Evolutionary conservation across 2,329 filamentous ascomycete species (phyloP), one percentile per base, ranked within the genome.

Genomic region (Colletotrichum trifolii): DNA sequence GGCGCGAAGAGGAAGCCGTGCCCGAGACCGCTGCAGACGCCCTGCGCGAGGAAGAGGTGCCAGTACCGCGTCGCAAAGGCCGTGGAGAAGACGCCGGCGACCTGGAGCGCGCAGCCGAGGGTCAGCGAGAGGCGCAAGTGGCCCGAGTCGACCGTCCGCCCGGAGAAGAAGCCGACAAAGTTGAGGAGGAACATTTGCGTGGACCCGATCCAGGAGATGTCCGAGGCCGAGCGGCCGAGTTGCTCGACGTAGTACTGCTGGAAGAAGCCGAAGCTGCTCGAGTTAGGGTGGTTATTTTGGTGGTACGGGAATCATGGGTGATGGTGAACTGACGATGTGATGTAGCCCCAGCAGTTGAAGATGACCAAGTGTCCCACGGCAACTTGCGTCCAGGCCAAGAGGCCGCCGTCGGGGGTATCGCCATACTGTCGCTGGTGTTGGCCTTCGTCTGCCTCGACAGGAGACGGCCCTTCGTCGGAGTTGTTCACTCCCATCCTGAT

Each of bases 1-100:
- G 87, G 82, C 42, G 81, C 79, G 74, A 87, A 86, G 68, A 88
- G 76, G 57, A 87, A 73, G 1, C 86, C 81, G 70, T 78, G 77
- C 2, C 87, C 87, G 1, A 89, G 73, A 0, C 87, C 87, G 38
- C 84, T 79, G 46, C 85, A 86, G 1, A 89, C 68, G 1, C 85
- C 50, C 34, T 54, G 50, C 11, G 50, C 50, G 6, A 54, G 50
- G 25, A 54, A 54, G 6, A 54, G 9, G 50, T 85, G 81, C 78
- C 79, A 84, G 69, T 83, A 84, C 33, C 71, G 66, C 0, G 71
- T 79, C 9, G 77, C 71, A 1, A 82, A 71, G 36, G 79, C 82
- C 8, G 82, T 81, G 69, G 77, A 76, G 70, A 85, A 81, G 35
- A 81, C 76, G 34, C 82, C 82, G 0, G 81, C 33, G 0, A 82